Evolutionary conservation across 2,329 filamentous ascomycete species (phyloP).

Genomic region (Trichoderma guizhouense): DNA sequence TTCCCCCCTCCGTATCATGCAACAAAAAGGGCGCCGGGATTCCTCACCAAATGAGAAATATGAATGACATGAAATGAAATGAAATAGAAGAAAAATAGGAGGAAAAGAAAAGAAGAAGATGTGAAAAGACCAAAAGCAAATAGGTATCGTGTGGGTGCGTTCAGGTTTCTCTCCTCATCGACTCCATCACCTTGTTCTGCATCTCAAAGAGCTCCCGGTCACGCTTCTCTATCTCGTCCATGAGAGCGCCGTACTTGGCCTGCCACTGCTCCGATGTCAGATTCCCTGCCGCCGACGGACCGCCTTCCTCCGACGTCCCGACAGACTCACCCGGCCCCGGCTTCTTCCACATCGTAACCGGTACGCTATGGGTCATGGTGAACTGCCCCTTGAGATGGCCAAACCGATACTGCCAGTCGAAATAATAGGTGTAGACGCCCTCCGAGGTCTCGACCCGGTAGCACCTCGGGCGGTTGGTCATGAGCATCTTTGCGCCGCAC

Average conservation of each 20-base stretch:
- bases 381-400: slow-evolving; percentile 53
- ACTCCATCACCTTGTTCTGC: slow-evolving; percentile 41
- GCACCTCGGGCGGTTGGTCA: slow-evolving; percentile 40
- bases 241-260: slow-evolving; percentile 53
- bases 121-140: not conserved
- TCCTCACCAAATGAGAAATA: not conserved
- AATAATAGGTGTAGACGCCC: slow-evolving; percentile 46
- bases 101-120: not conserved
- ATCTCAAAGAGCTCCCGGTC: slow-evolving; percentile 51
- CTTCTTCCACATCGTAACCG: slow-evolving; percentile 41
- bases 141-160: slow-evolving; percentile 17
- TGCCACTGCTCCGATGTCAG: slow-evolving; percentile 46
- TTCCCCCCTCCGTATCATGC: not conserved
- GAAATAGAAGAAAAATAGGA: not conserved
- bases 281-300: slow-evolving; percentile 20
- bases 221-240: slow-evolving; percentile 56
- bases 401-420: slow-evolving; percentile 54
- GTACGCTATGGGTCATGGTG: slow-evolving; percentile 49
- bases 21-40: not conserved
- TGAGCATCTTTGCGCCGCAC: slow-evolving; percentile 51
- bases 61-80: not conserved
- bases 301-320: slow-evolving; percentile 11
- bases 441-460: slow-evolving; percentile 43
- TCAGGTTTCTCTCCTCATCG: slow-evolving; percentile 27
- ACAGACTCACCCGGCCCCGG: slow-evolving; percentile 23